phyloP scores from a whole-genome alignment of 2,329 filamentous ascomycete genomes.

The Verticillium dahliae region DNA sequence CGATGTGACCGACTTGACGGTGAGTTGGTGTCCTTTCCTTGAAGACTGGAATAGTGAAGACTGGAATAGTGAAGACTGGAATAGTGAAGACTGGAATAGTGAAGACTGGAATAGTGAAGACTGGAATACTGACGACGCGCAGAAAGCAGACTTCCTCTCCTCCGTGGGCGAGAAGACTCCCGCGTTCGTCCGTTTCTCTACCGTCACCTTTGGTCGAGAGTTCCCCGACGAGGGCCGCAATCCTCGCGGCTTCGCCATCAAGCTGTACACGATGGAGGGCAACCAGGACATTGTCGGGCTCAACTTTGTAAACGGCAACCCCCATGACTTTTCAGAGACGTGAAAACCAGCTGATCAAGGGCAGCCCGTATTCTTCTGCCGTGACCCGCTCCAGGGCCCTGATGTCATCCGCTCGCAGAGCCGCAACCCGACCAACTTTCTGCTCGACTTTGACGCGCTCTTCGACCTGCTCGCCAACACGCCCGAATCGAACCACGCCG shows the following conservation, averaged over 20 bases:
- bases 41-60: too few species aligned
- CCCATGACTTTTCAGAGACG: too few species aligned
- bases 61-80: too few species aligned
- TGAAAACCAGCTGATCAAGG: too few species aligned
- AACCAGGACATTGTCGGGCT: conserved; percentile 38
- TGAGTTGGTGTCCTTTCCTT: conserved; percentile 4
- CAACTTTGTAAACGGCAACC: conserved; percentile 23
- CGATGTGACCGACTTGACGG: conserved; percentile 38
- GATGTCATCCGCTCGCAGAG: conserved; percentile 40
- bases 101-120: too few species aligned
- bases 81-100: too few species aligned
- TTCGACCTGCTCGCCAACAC: conserved; percentile 43
- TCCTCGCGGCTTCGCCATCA: conserved; percentile 47
- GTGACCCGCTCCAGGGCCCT: conserved; percentile 38
- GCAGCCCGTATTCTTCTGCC: conserved; percentile 32
- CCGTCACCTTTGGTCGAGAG: conserved; percentile 64
- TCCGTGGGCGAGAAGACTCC: conserved; percentile 55
- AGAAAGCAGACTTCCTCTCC: conserved; percentile 22
- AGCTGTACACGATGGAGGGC: conserved; percentile 5
- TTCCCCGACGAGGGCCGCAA: conserved; percentile 63
- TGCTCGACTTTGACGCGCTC: conserved; percentile 38
- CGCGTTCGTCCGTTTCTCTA: conserved; percentile 58
- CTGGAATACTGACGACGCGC: conserved; percentile 5
- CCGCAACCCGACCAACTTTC: conserved; percentile 39
- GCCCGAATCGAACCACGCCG: conserved; percentile 39